Evolutionary conservation across 305 asterid genomes (phyloP).

Genomic region (Nicotiana rustica): DNA sequence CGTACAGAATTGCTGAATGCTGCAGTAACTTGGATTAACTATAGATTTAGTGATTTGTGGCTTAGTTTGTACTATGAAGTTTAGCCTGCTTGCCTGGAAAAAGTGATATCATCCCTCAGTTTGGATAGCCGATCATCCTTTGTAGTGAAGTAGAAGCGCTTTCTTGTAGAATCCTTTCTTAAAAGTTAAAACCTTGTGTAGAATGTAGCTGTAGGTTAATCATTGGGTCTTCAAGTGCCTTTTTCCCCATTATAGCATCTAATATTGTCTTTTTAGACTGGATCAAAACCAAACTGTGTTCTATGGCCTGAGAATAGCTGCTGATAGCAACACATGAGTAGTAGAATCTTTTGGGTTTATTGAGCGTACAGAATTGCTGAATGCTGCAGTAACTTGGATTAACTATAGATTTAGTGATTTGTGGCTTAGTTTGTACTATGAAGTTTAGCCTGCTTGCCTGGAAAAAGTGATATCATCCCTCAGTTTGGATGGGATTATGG

Average conservation of each 20-base stretch:
- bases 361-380: constrained; percentile 18
- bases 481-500: constrained; percentile 16
- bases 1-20: background rate
- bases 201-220: background rate
- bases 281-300: background rate
- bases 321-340: background rate
- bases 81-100: background rate
- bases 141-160: background rate
- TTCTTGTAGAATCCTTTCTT: constrained; percentile 6
- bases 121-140: background rate
- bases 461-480: background rate
- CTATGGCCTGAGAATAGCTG: background rate
- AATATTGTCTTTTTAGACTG: background rate
- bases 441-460: background rate
- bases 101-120: constrained; percentile 1
- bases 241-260: background rate
- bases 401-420: background rate
- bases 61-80: constrained; percentile 7
- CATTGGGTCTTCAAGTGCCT: background rate
- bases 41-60: background rate
- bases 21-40: background rate
- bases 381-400: background rate
- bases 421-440: constrained; percentile 14
- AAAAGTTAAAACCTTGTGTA: background rate
- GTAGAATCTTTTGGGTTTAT: constrained; percentile 1